phyloP scores from a whole-genome alignment of 2,329 filamentous ascomycete genomes.

The Aureobasidium sp. region DNA sequence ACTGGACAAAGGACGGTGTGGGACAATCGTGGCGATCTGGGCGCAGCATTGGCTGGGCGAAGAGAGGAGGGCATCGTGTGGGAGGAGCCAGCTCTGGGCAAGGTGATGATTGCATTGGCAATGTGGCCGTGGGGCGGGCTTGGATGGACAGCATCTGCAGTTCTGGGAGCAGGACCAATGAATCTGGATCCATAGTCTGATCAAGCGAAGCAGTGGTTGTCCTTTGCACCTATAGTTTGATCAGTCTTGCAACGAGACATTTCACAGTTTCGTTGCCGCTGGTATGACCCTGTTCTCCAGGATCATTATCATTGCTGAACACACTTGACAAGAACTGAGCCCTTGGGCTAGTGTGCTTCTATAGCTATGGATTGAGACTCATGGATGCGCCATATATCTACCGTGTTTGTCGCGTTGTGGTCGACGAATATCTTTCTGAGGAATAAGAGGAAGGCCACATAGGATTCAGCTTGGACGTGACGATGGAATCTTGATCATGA shows the following conservation, averaged over 20 bases:
- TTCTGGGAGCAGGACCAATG: constrained; percentile 1
- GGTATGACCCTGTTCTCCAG: background rate
- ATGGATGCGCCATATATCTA: background rate
- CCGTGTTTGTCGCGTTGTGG: background rate
- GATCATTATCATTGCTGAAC: background rate
- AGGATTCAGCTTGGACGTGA: no score
- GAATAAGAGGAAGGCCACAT: no score
- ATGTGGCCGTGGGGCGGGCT: constrained; percentile 9
- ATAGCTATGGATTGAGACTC: background rate
- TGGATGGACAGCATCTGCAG: background rate
- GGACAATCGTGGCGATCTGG: background rate
- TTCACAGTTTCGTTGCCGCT: background rate
- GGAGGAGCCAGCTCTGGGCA: background rate
- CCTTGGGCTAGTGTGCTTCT: no score
- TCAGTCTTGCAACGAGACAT: background rate
- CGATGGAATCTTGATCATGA: no score
- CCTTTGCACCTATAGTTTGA: background rate
- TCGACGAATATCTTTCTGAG: background rate
- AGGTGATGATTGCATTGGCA: background rate
- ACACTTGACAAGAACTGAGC: background rate
- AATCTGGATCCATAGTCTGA: background rate
- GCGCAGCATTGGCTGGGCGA: background rate
- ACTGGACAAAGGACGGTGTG: background rate
- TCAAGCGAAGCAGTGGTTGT: background rate
- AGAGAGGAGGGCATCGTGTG: background rate